Evolutionary conservation across 2,329 filamentous ascomycete species (phyloP), one percentile per base, ranked within the genome.

Genomic region (Harringtonia aguacate): DNA sequence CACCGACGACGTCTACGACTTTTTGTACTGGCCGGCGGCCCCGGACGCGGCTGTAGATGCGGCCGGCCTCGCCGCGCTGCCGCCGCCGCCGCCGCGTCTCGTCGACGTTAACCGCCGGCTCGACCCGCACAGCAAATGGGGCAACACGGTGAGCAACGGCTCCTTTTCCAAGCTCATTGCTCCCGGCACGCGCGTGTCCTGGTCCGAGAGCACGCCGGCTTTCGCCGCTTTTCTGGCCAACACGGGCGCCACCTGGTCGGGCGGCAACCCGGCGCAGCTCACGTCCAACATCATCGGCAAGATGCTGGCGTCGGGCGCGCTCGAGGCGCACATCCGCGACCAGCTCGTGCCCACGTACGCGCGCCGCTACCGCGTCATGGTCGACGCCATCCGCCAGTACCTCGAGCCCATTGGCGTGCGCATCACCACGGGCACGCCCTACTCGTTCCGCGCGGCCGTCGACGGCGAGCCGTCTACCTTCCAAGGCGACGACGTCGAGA

Each of bases 1-100:
- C 9, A 71, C 74, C 3, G 82, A 86, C 56, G 82, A 86, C 59
- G 81, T 86, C 0, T 86, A 86, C 53, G 81, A 86, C 56, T 73
- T 80, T 49, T 63, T 86, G 12, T 69, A 76, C 53, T 85, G 56
- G 12, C 49, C 50, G 2, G 50, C 48, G 12, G 35, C 31, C 68
- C 79, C 1, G n/a, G n/a, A n/a, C n/a, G n/a, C n/a, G n/a, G n/a
- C n/a, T n/a, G n/a, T n/a, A n/a, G n/a, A n/a, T n/a, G n/a, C n/a
- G n/a, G n/a, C n/a, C n/a, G n/a, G n/a, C n/a, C 57, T 84, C 8
- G 73, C 80, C 4, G 79, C 83, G 53, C 58, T 84, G 18, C 78
- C n/a, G n/a, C 57, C 54, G 9, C 68, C 3, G 66, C 66, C 22
- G 58, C 78, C 1, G 70, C 75, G 79, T 1, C 57, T 84, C 8